Evolutionary conservation across 2,329 filamentous ascomycete genomes (phyloP).

Genomic region (Corynespora cassiicola): DNA sequence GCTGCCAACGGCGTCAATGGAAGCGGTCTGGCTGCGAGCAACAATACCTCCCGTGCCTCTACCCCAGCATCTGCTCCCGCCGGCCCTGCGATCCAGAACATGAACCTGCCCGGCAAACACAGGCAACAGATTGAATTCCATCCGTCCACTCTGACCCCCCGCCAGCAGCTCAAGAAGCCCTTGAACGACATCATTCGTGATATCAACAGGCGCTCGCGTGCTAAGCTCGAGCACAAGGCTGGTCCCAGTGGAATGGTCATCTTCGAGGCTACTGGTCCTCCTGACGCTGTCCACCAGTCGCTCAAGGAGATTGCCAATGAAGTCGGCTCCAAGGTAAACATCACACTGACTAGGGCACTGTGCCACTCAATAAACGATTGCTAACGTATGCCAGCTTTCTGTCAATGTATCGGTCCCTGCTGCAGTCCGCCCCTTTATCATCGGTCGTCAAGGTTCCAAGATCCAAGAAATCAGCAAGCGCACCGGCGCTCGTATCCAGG

Average conservation of each 20-base stretch:
- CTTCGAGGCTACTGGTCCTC: constrained; percentile 85
- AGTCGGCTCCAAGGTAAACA: constrained; percentile 79
- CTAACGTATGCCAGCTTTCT: constrained; percentile 58
- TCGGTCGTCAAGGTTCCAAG: constrained; percentile 87
- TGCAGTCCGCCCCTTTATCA: constrained; percentile 86
- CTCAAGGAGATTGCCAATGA: constrained; percentile 88
- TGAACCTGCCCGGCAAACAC: constrained; percentile 83
- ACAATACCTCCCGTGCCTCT: constrained; percentile 63
- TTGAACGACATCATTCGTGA: constrained; percentile 86
- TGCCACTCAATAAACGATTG: constrained; percentile 14
- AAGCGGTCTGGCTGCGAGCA: constrained; percentile 61
- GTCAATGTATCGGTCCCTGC: constrained; percentile 81
- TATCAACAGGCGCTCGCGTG: constrained; percentile 90
- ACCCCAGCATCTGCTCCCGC: constrained; percentile 67
- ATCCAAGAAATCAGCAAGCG: constrained; percentile 90
- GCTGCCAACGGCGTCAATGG: constrained; percentile 53
- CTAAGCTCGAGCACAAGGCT: constrained; percentile 78
- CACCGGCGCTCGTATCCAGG: constrained; percentile 87
- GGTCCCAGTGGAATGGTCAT: constrained; percentile 75
- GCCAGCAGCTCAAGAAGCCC: constrained; percentile 81
- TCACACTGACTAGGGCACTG: background rate
- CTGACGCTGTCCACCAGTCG: constrained; percentile 83
- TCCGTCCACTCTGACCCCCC: constrained; percentile 77
- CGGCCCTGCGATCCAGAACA: constrained; percentile 59
- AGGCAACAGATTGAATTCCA: constrained; percentile 77